These are phyloP conservation scores for Trichoderma virens DNA, from an alignment of 495 filamentous ascomycete species.

Conservation along the genomic window DNA sequence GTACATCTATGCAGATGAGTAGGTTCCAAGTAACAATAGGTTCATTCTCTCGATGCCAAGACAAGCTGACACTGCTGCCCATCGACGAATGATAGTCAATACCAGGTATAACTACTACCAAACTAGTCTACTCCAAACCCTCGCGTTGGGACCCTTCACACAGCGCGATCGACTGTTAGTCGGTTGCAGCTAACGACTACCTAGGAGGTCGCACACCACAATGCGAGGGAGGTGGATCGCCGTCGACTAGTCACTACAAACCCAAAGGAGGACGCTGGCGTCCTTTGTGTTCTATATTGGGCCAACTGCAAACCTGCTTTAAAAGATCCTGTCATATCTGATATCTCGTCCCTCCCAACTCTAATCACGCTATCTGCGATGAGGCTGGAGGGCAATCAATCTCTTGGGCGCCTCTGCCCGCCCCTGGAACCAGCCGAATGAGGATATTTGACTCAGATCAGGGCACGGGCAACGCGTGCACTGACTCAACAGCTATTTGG, in stretches of 20 bases:
- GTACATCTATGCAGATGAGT: too few relatives aligned
- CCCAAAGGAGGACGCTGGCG: too few relatives aligned
- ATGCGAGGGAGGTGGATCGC: neutral
- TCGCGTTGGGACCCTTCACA: too few relatives aligned
- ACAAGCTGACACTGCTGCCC: neutral
- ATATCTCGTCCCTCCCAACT: neutral
- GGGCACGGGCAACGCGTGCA: neutral
- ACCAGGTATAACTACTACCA: neutral
- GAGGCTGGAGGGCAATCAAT: neutral
- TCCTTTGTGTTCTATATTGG: neutral
- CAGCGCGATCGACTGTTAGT: too few relatives aligned
- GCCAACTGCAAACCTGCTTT: neutral
- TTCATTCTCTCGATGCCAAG: neutral
- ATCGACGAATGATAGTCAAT: neutral
- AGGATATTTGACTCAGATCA: neutral
- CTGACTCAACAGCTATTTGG: neutral
- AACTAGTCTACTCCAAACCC: neutral
- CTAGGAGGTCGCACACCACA: too few relatives aligned
- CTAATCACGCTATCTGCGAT: neutral
- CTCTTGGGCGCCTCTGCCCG: neutral
- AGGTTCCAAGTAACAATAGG: too few relatives aligned
- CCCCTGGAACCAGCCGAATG: neutral
- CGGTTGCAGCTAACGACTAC: too few relatives aligned
- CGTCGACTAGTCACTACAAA: neutral
- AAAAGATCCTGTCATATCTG: neutral